Evolutionary conservation across 352 stramenopile species (phyloP).

Genomic region (Phytophthora quininea): DNA sequence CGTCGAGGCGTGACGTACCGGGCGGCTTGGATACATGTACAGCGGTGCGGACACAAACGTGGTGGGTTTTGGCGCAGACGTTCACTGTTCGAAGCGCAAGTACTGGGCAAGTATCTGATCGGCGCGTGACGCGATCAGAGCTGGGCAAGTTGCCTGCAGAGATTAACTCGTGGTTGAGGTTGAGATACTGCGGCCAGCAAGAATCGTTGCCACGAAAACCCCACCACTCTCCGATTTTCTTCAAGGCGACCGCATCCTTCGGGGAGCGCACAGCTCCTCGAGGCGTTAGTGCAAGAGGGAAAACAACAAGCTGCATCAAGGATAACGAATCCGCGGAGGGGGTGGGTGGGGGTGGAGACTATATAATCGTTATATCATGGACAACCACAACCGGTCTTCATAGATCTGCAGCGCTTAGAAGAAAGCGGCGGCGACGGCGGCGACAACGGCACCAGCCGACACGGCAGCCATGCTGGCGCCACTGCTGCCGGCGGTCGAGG

Average conservation of each 20-base stretch:
- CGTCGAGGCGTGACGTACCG: not conserved
- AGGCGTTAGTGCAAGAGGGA: not conserved
- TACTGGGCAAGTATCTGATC: no score
- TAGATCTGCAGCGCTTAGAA: conserved; percentile 5
- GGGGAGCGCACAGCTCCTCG: no score
- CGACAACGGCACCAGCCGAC: conserved; percentile 7
- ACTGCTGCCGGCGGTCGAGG: conserved; percentile 6
- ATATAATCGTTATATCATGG: conserved; percentile 1
- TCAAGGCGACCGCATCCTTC: no score
- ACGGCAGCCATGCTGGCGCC: conserved; percentile 8
- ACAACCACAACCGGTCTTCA: not conserved
- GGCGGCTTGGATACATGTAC: not conserved
- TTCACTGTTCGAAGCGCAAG: not conserved
- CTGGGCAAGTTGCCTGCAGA: no score
- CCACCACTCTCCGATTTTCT: no score
- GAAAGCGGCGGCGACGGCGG: conserved; percentile 14
- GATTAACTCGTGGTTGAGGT: no score
- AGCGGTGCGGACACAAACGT: not conserved
- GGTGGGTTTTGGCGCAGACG: not conserved
- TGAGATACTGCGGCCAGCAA: no score
- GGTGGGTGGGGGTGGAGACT: not conserved
- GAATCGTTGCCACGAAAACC: no score
- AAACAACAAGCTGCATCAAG: not conserved
- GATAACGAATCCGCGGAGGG: not conserved
- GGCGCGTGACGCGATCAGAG: no score